Base-by-base conservation (phyloP, 2,329 filamentous ascomycete genomes). In the Fusarium sp. region DNA sequence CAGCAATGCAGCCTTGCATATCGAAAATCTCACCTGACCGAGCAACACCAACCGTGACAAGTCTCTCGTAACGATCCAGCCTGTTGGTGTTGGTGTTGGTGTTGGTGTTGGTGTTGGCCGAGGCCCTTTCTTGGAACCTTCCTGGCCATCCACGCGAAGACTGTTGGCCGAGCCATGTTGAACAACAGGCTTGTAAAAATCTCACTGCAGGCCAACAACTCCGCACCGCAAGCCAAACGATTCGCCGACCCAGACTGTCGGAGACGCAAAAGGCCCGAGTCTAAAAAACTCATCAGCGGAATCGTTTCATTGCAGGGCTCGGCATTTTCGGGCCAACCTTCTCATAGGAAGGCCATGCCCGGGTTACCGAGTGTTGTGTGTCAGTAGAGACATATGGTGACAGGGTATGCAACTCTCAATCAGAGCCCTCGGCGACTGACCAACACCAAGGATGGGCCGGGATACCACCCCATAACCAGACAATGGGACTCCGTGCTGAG, bases 21-120 rank as follows among this genome's bases (percentile, higher is more conserved):
- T 61, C 55, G 35, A 31, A 40, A 40, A 60, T 66, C 76, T 78
- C 76, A 78, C 76, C 74, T 78, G 76, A 78, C 75, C 46, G 53
- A 44, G 44, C 16, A 56, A n/a, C 56, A 66, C 36, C 17, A 33
- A 38, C 51, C 66, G 33, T 42, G 33, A 33, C 44, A n/a, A 17
- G 51, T 35, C 14, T 29, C 40, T 42, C 55, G 12, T 29, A 5
- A 31, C 58, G 31, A 46, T 59, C 22, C 31, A 22, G 40, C 36
- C 22, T n/a, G 53, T 29, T 55, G 29, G 33, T 58, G 35, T 60
- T 35, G 27, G 46, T 33, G 35, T 60, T 35, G 27, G 46, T 24
- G 24, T 24, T n/a, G n/a, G n/a, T n/a, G 38, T 60, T 35, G 27
- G 46, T 33, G 38, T 60, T 35, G 27, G 46, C 46, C 27, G 46